phyloP scores from a whole-genome alignment of 2,329 filamentous ascomycete species.

The Venturia carpophila region DNA sequence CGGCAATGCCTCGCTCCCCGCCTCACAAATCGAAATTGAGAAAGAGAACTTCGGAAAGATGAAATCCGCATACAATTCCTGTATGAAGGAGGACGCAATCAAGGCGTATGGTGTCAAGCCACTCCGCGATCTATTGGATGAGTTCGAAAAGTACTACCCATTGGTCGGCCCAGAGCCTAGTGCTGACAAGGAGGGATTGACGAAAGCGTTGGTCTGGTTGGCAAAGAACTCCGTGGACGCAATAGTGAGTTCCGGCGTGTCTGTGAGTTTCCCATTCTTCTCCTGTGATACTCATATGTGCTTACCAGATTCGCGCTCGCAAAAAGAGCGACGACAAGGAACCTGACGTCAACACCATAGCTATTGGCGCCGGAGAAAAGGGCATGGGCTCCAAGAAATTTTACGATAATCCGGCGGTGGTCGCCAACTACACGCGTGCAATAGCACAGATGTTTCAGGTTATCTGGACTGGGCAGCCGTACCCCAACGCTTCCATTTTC shows the following conservation, averaged over 20 bases:
- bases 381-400: slow-evolving; percentile 33
- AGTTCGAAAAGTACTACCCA: slow-evolving; percentile 23
- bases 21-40: slow-evolving; percentile 29
- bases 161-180: background rate
- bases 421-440: slow-evolving; percentile 30
- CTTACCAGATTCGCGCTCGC: slow-evolving; percentile 21
- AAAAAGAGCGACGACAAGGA: slow-evolving; percentile 44
- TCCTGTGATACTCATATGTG: background rate
- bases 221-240: slow-evolving; percentile 38
- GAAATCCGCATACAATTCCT: slow-evolving; percentile 56
- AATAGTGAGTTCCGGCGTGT: slow-evolving; percentile 19
- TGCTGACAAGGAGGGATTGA: slow-evolving; percentile 10
- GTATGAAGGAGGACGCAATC: slow-evolving; percentile 54
- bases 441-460: slow-evolving; percentile 29
- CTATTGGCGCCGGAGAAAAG: slow-evolving; percentile 41
- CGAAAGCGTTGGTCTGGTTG: slow-evolving; percentile 41
- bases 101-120: slow-evolving; percentile 49
- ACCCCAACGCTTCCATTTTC: slow-evolving; percentile 32
- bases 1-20: slow-evolving; percentile 5
- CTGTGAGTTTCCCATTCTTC: slow-evolving; percentile 10
- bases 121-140: slow-evolving; percentile 47
- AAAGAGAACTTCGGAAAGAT: slow-evolving; percentile 59
- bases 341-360: slow-evolving; percentile 46
- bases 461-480: slow-evolving; percentile 21
- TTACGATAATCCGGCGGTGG: slow-evolving; percentile 29